A percentile compares a stretch with the other conserved stretches of the same genome.
These are phyloP conservation scores for Hypoxylon perforatum DNA, from an alignment of 495 filamentous ascomycete genomes.

Conservation along the genomic window DNA sequence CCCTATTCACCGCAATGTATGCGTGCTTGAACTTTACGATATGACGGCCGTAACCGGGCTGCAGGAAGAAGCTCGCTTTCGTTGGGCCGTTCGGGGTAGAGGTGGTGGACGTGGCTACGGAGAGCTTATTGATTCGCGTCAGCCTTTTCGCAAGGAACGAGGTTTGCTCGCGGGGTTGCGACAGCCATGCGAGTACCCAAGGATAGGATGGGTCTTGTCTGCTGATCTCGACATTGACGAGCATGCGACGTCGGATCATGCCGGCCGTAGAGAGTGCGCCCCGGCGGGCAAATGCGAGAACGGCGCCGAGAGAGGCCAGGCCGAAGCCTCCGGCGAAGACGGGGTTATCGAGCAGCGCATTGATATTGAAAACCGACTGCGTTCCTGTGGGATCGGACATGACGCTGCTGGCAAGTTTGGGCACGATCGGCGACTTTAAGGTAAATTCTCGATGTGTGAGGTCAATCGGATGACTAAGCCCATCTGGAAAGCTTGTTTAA, in stretches of 20 bases:
- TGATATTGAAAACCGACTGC: slow-evolving; percentile 53
- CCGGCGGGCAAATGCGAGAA: slow-evolving; percentile 77
- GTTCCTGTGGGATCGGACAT: slow-evolving; percentile 43
- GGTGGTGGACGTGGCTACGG: slow-evolving; percentile 63
- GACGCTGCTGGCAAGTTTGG: slow-evolving; percentile 30
- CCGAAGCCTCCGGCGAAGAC: slow-evolving; percentile 76
- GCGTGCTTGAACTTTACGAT: slow-evolving; percentile 82
- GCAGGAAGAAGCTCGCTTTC: slow-evolving; percentile 83
- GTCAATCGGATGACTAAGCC: slow-evolving; percentile 30
- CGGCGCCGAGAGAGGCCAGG: slow-evolving; percentile 85
- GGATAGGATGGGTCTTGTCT: slow-evolving; percentile 91
- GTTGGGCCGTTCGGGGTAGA: slow-evolving; percentile 72
- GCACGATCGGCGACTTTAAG: slow-evolving; percentile 13
- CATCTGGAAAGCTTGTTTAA: too few species aligned
- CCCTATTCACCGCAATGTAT: slow-evolving; percentile 85
- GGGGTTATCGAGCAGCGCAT: slow-evolving; percentile 66
- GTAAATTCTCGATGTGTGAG: too few species aligned
- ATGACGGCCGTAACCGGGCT: slow-evolving; percentile 89
- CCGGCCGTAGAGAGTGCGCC: slow-evolving; percentile 73
- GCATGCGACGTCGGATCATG: slow-evolving; percentile 83
- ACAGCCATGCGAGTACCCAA: slow-evolving; percentile 96
- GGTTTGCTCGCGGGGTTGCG: slow-evolving; percentile 72
- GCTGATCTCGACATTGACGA: slow-evolving; percentile 94
- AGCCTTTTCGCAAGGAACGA: slow-evolving; percentile 59
- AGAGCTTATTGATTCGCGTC: slow-evolving; percentile 62